These are phyloP conservation scores for Aspergillus bridgeri DNA, from an alignment of 495 filamentous ascomycete species.

Conservation along the genomic window DNA sequence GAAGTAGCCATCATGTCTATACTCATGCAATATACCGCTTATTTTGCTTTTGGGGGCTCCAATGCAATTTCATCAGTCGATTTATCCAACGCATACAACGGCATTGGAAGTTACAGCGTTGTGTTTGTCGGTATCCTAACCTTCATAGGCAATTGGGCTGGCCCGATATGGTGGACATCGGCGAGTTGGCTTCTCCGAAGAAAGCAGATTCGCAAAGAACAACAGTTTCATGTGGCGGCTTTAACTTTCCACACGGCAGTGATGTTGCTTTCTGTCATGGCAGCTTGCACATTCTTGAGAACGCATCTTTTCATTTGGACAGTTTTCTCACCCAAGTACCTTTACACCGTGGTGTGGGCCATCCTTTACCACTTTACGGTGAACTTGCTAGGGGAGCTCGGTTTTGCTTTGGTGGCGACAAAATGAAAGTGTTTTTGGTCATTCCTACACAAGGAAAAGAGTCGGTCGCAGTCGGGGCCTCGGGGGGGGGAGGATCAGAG, in stretches of 20 bases:
- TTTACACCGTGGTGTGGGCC: slow-evolving; percentile 88
- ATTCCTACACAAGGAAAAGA: background rate
- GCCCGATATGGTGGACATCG: slow-evolving; percentile 79
- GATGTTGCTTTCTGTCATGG: slow-evolving; percentile 71
- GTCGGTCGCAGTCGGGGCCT: too few species aligned
- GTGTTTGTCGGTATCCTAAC: slow-evolving; percentile 71
- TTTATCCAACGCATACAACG: slow-evolving; percentile 80
- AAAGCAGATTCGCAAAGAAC: slow-evolving; percentile 14
- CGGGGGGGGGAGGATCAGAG: background rate
- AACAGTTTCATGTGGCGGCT: slow-evolving; percentile 48
- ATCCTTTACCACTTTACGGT: slow-evolving; percentile 73
- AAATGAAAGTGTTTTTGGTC: background rate
- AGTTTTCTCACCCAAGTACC: slow-evolving; percentile 94
- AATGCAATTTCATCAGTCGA: slow-evolving; percentile 92
- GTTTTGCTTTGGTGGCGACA: background rate
- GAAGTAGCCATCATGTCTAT: slow-evolving; percentile 63
- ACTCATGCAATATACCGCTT: slow-evolving; percentile 69
- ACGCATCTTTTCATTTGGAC: slow-evolving; percentile 98
- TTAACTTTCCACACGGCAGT: slow-evolving; percentile 64
- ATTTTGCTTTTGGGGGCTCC: slow-evolving; percentile 87
- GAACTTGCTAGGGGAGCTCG: slow-evolving; percentile 36
- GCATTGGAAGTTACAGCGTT: slow-evolving; percentile 65
- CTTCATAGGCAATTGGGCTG: slow-evolving; percentile 88
- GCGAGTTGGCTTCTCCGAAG: slow-evolving; percentile 55
- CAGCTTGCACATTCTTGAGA: slow-evolving; percentile 76